These are phyloP conservation scores for Letharia columbiana DNA, from an alignment of 495 filamentous ascomycete species.

Conservation along the genomic window DNA sequence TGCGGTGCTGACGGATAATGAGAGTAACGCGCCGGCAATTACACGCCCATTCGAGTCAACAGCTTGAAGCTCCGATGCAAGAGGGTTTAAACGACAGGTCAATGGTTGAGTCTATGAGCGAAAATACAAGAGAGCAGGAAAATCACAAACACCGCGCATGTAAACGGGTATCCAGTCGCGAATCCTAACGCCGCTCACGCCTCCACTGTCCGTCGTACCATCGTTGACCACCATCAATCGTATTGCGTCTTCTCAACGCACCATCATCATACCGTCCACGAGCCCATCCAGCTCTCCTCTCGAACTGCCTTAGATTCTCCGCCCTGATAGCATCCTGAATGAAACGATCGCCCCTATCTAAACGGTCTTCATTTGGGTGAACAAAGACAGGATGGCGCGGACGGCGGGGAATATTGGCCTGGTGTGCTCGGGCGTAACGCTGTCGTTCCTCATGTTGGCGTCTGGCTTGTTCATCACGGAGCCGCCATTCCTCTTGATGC, in stretches of 20 bases:
- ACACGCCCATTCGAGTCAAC: neutral
- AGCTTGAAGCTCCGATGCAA: neutral
- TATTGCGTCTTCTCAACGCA: constrained; percentile 12
- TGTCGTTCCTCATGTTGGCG: neutral
- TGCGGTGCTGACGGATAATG: too few species aligned
- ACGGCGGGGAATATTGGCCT: constrained; percentile 8
- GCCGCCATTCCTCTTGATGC: neutral
- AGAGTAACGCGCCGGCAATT: too few species aligned
- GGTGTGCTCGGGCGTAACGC: neutral
- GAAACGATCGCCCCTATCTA: constrained; percentile 2
- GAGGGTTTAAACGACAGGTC: neutral
- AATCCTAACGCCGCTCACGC: neutral
- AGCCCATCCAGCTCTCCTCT: neutral
- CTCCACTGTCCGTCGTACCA: neutral
- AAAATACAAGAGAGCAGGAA: neutral
- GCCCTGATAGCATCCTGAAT: neutral
- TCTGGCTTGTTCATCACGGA: neutral
- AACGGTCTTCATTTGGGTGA: neutral
- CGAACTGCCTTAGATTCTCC: neutral
- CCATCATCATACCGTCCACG: constrained; percentile 9
- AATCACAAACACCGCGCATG: neutral
- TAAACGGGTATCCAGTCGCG: neutral
- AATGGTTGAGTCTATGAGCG: neutral
- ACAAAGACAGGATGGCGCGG: constrained; percentile 10
- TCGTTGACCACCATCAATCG: constrained; percentile 8